Conservation (phyloP, 805 yeast species). For the Candida silvatica region DNA sequence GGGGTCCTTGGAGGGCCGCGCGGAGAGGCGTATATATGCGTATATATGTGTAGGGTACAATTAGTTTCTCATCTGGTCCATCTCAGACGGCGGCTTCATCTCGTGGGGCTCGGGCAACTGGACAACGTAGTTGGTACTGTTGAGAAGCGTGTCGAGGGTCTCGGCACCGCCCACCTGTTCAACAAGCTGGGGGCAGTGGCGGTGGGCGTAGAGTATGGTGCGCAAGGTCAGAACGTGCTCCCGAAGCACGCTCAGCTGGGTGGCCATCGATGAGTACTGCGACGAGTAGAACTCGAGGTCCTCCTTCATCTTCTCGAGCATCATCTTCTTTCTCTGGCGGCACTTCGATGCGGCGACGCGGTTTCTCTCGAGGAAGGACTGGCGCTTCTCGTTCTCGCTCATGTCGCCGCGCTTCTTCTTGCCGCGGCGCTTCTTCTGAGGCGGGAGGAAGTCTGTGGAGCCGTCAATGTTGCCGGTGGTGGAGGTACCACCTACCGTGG, state of each 20-base stretch:
- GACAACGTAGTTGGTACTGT: constrained; percentile 21
- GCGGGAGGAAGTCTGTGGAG: too few relatives aligned
- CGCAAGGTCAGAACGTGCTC: constrained; percentile 48
- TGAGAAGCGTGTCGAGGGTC: constrained; percentile 33
- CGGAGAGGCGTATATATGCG: too few relatives aligned
- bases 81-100: constrained; percentile 1
- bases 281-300: constrained; percentile 63
- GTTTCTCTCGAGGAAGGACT: constrained; percentile 80
- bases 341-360: constrained; percentile 96
- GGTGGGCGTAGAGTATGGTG: constrained; percentile 39
- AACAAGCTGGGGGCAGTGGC: constrained; percentile 34
- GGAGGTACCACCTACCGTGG: too few relatives aligned
- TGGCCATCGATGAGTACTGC: constrained; percentile 60
- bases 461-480: too few relatives aligned
- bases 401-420: constrained; percentile 8
- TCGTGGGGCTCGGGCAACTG: constrained; percentile 10
- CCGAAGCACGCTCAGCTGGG: constrained; percentile 48
- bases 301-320: constrained; percentile 72
- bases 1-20: too few relatives aligned
- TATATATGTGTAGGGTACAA: too few relatives aligned
- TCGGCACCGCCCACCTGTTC: constrained; percentile 40
- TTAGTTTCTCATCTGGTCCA: too few relatives aligned
- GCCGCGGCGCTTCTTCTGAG: constrained; percentile 2
- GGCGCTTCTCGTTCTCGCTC: constrained; percentile 68
- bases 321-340: constrained; percentile 88